phyloP scores from a whole-genome alignment of 306 rosid genomes.

The Cicer cuneatum region DNA sequence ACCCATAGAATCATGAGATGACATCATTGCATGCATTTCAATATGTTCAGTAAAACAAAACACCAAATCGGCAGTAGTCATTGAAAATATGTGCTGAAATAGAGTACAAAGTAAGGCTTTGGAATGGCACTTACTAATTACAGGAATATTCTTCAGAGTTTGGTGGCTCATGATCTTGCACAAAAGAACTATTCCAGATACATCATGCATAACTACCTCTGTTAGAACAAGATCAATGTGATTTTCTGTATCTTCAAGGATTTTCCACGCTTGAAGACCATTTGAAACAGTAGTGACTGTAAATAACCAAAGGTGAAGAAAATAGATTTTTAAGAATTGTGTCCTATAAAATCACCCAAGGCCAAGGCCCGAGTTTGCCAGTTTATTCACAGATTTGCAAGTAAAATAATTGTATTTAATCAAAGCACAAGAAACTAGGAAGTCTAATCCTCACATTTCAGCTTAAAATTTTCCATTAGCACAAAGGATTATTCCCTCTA shows the following conservation, averaged over 20 bases:
- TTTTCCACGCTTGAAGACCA: conserved; percentile 72
- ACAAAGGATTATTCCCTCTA: background rate
- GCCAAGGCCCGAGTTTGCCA: background rate
- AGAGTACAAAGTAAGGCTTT: conserved; percentile 31
- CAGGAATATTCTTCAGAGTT: conserved; percentile 64
- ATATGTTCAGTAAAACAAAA: conserved; percentile 35
- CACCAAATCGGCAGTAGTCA: conserved; percentile 33
- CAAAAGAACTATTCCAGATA: conserved; percentile 71
- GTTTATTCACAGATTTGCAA: conserved; percentile 20
- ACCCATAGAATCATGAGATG: conserved; percentile 70
- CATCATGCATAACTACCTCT: conserved; percentile 69
- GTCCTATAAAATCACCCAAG: background rate
- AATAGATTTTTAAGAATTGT: conserved; percentile 12
- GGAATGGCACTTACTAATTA: conserved; percentile 66
- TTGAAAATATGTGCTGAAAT: conserved; percentile 28
- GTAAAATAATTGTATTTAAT: conserved; percentile 34
- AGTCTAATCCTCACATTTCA: conserved; percentile 21
- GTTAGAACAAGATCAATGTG: conserved; percentile 63
- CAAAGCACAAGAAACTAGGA: background rate
- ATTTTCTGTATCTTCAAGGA: conserved; percentile 57
- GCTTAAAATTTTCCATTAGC: conserved; percentile 18
- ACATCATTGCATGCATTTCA: conserved; percentile 56
- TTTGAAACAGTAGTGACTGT: conserved; percentile 68
- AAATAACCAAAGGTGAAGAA: conserved; percentile 43
- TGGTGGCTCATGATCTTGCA: conserved; percentile 66